Conservation (phyloP, 2,329 filamentous ascomycete genomes). For the Podosphaera leucotricha region DNA sequence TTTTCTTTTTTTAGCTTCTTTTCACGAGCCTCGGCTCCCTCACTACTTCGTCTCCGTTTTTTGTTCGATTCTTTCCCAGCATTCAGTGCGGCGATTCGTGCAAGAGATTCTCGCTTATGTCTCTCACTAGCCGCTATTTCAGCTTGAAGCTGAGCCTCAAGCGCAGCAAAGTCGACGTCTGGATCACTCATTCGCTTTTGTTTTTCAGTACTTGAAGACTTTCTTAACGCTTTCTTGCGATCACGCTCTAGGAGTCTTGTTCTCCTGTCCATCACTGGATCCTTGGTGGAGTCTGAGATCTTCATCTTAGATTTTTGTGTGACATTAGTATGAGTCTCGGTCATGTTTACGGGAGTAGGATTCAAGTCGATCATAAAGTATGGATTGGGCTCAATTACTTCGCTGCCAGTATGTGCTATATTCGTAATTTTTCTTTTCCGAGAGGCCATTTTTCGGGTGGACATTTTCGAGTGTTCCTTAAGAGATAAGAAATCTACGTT, state of each 20-base stretch:
- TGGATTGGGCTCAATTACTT: conserved; percentile 6
- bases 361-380: conserved; percentile 11
- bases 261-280: not conserved
- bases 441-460: not conserved
- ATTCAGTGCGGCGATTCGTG: not conserved
- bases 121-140: conserved; percentile 8
- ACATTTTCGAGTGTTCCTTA: not conserved
- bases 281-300: not conserved
- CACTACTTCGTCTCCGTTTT: conserved; percentile 5
- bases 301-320: not conserved
- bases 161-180: conserved; percentile 5
- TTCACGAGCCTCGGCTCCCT: not conserved
- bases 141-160: conserved; percentile 9
- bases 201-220: not conserved
- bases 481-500: not conserved
- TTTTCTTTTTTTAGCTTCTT: conserved; percentile 3
- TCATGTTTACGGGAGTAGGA: conserved; percentile 8
- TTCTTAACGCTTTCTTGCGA: conserved; percentile 22
- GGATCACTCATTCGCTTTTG: not conserved
- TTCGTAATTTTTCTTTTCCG: not conserved
- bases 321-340: conserved; percentile 14
- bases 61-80: conserved; percentile 1
- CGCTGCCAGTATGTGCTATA: not conserved
- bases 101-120: not conserved
- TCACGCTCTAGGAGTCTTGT: not conserved